These are phyloP conservation scores for Zoysia japonica DNA, from an alignment of 176 grass and related monocot species.

Conservation along the genomic window DNA sequence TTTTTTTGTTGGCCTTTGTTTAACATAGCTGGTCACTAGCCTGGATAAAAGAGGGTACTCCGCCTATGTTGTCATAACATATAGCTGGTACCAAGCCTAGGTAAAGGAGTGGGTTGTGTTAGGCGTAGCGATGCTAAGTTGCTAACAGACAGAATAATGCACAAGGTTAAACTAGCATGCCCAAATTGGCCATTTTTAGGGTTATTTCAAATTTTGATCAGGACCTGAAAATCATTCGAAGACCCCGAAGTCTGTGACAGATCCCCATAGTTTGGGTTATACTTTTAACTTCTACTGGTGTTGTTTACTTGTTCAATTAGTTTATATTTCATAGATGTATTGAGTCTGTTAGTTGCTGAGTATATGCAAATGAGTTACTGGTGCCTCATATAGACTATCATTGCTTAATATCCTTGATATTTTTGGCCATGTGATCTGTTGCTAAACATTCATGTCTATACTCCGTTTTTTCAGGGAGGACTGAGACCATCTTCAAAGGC, in stretches of 20 bases:
- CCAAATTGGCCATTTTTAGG: neutral
- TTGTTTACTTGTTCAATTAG: neutral
- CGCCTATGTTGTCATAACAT: too few species aligned
- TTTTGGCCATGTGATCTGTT: neutral
- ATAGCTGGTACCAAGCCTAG: too few species aligned
- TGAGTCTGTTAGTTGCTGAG: neutral
- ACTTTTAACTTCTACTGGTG: neutral
- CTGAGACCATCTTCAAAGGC: slow-evolving; percentile 21
- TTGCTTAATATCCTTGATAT: slow-evolving; percentile 2
- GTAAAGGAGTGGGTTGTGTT: too few species aligned
- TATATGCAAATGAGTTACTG: slow-evolving; percentile 1
- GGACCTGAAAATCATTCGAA: neutral
- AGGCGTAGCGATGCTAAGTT: neutral
- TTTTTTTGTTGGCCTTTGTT: neutral
- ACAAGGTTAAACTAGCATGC: neutral
- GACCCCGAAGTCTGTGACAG: neutral
- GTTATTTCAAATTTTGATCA: neutral
- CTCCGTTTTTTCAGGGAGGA: slow-evolving; percentile 51
- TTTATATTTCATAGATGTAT: neutral
- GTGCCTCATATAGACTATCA: neutral
- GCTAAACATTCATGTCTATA: neutral
- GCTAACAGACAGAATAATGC: neutral
- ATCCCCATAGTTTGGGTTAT: neutral
- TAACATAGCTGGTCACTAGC: neutral
- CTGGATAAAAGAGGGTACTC: too few species aligned